phyloP scores from a whole-genome alignment of 2,329 filamentous ascomycete species.

The Thelonectria olida region DNA sequence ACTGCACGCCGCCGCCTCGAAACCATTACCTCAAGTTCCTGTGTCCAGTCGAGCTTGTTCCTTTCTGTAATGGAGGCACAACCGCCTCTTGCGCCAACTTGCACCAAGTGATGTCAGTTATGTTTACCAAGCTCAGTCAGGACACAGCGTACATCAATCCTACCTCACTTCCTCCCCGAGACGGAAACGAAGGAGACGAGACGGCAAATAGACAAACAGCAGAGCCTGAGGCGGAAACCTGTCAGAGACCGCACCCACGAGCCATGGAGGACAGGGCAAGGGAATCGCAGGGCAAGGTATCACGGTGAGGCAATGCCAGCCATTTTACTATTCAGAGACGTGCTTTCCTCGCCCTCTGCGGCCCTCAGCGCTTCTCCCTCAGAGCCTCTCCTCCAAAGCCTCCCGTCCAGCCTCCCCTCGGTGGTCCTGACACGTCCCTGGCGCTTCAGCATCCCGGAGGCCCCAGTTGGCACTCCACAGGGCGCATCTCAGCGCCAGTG shows the following conservation, averaged over 20 bases:
- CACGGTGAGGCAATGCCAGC: constrained; percentile 6
- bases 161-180: constrained; percentile 8
- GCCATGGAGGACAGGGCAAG: background rate
- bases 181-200: constrained; percentile 3
- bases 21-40: background rate
- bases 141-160: background rate
- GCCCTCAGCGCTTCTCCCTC: background rate
- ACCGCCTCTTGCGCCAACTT: background rate
- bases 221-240: constrained; percentile 1
- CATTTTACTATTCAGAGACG: constrained; percentile 4
- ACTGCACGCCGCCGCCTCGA: background rate
- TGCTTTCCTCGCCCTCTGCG: background rate
- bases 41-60: background rate
- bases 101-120: background rate
- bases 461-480: constrained; percentile 30
- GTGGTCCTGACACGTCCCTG: constrained; percentile 31
- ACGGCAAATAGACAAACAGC: background rate
- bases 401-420: constrained; percentile 13
- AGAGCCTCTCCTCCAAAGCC: constrained; percentile 6
- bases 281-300: background rate
- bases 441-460: constrained; percentile 18
- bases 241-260: constrained; percentile 2
- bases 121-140: background rate
- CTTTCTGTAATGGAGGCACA: background rate
- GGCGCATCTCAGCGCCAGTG: constrained; percentile 41